A percentile compares a stretch with the other conserved stretches of the same genome.
phyloP scores from a whole-genome alignment of 78 protist species.

The Dictyostelium intermedium region DNA sequence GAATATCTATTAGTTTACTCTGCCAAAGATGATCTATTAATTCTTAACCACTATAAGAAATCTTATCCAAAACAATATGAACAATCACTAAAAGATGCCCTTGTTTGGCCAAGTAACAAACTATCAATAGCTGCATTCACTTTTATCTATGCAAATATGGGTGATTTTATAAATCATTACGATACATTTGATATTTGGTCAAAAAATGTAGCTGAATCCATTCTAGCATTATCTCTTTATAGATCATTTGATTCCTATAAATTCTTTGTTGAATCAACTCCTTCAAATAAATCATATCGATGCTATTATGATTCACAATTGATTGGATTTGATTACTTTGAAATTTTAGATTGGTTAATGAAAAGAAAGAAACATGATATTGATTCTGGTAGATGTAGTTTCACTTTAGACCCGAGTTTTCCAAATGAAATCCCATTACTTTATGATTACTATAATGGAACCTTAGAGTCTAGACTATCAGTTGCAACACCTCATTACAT shows the following conservation, averaged over 20 bases:
- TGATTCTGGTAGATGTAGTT: not conserved
- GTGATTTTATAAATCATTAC: not conserved
- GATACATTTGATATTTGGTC: not conserved
- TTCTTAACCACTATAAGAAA: not conserved
- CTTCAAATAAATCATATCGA: not conserved
- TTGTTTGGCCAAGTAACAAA: not conserved
- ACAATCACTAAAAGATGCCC: not conserved
- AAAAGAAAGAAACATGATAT: not conserved
- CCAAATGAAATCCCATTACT: not conserved
- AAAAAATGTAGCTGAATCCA: not conserved
- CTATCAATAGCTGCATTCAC: not conserved
- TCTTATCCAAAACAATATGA: not conserved
- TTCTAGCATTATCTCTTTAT: not conserved
- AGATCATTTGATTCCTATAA: not conserved
- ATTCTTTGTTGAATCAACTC: not conserved
- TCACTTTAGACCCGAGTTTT: not conserved
- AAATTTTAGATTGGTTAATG: not conserved
- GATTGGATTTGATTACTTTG: not conserved
- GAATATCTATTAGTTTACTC: not conserved
- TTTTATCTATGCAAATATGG: not conserved
- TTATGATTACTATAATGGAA: not conserved
- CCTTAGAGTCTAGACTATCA: not conserved
- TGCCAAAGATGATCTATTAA: not conserved
- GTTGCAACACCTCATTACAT: not conserved
- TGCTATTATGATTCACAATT: not conserved